Conservation (phyloP, 208 protist genomes). For the Crithidia bombi region DNA sequence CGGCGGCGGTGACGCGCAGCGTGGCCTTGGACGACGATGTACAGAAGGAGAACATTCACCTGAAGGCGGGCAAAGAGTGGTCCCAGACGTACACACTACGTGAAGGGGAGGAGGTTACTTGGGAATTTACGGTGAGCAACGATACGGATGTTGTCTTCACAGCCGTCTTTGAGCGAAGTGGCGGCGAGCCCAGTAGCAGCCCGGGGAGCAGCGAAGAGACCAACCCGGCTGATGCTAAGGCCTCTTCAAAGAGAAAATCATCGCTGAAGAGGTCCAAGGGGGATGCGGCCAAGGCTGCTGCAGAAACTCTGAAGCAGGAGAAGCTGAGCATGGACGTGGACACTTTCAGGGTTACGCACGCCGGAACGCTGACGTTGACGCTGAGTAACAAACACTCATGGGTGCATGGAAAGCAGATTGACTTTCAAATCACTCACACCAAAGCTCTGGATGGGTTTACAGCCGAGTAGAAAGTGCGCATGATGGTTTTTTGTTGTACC, state of each 20-base stretch:
- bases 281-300: background rate
- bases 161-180: conserved; percentile 21
- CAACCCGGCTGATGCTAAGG: background rate
- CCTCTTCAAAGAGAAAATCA: background rate
- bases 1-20: background rate
- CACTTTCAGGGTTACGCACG: conserved; percentile 26
- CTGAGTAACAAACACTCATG: conserved; percentile 57
- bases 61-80: conserved; percentile 57
- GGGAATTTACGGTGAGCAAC: conserved; percentile 41
- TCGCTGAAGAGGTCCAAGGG: background rate
- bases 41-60: conserved; percentile 39
- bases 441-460: conserved; percentile 9
- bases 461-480: too few species aligned
- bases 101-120: conserved; percentile 34
- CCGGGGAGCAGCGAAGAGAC: background rate
- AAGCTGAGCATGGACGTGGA: conserved; percentile 35
- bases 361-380: conserved; percentile 42
- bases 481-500: too few species aligned
- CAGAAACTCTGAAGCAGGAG: conserved; percentile 25
- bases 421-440: conserved; percentile 26
- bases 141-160: conserved; percentile 41
- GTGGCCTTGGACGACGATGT: conserved; percentile 7
- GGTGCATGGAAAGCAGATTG: conserved; percentile 45
- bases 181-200: background rate
- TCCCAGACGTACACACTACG: conserved; percentile 16